These are phyloP conservation scores for Didymella keratinophila DNA, from an alignment of 2,329 filamentous ascomycete genomes.

Conservation along the genomic window DNA sequence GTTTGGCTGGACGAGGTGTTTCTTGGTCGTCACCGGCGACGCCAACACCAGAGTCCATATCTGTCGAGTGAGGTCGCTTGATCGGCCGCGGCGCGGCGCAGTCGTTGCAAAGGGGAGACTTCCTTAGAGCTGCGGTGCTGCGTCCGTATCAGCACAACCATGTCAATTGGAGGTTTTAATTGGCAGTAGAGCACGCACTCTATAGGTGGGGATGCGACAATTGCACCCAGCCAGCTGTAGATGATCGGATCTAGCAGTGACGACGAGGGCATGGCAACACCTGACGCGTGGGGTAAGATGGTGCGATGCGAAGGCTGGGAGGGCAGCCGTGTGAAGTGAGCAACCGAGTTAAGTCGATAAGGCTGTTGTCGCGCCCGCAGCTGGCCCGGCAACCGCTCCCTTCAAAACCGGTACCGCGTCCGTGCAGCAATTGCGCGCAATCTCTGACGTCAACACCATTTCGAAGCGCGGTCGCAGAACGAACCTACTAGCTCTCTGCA, in stretches of 20 bases:
- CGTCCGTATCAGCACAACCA: neutral
- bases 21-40: neutral
- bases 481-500: no score
- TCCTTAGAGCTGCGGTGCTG: neutral
- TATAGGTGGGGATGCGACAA: neutral
- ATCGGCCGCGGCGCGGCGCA: neutral
- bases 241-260: neutral
- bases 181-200: neutral
- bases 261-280: neutral
- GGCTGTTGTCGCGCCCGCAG: neutral
- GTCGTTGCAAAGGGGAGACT: neutral
- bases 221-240: neutral
- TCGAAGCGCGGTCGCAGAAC: no score
- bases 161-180: neutral
- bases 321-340: neutral
- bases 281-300: neutral
- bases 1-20: neutral
- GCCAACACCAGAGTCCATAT: neutral
- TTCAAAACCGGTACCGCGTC: neutral
- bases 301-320: neutral
- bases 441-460: no score
- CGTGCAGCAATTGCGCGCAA: neutral
- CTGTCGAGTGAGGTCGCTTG: neutral
- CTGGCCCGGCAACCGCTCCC: neutral
- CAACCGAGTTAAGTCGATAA: neutral